Percentiles rank a stretch among this genome's conserved stretches.
Conservation (phyloP, 331 rosid species). For the Malus hybrid region DNA sequence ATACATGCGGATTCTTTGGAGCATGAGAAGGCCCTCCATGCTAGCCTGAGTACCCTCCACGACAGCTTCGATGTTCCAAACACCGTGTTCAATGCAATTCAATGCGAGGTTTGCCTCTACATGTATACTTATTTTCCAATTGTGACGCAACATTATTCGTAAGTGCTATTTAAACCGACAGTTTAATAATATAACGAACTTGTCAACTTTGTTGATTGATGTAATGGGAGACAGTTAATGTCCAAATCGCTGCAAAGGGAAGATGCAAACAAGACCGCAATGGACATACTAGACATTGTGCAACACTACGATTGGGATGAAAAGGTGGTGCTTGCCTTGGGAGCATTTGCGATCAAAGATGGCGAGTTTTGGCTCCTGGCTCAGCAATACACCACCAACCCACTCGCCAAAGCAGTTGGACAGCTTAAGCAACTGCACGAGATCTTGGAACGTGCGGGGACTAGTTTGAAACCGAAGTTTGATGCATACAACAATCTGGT, state of each 20-base stretch:
- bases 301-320: constrained; percentile 23
- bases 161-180: background rate
- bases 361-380: constrained; percentile 18
- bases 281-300: constrained; percentile 6
- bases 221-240: constrained; percentile 4
- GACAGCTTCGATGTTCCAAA: constrained; percentile 12
- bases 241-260: background rate
- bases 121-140: background rate
- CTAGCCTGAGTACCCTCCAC: constrained; percentile 2
- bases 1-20: background rate
- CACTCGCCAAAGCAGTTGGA: constrained; percentile 19
- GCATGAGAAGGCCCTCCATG: background rate
- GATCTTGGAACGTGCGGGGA: constrained; percentile 1
- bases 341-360: constrained; percentile 11
- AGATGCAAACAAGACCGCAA: constrained; percentile 11
- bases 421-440: constrained; percentile 10
- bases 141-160: background rate
- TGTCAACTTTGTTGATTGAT: background rate
- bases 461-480: constrained; percentile 10
- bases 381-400: constrained; percentile 10
- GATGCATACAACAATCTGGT: constrained; percentile 10
- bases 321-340: constrained; percentile 21
- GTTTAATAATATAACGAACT: background rate
- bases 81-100: background rate
- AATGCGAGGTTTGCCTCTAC: constrained; percentile 5